Base-by-base conservation (phyloP, 306 rosid genomes). In the Dryas octopetala region DNA sequence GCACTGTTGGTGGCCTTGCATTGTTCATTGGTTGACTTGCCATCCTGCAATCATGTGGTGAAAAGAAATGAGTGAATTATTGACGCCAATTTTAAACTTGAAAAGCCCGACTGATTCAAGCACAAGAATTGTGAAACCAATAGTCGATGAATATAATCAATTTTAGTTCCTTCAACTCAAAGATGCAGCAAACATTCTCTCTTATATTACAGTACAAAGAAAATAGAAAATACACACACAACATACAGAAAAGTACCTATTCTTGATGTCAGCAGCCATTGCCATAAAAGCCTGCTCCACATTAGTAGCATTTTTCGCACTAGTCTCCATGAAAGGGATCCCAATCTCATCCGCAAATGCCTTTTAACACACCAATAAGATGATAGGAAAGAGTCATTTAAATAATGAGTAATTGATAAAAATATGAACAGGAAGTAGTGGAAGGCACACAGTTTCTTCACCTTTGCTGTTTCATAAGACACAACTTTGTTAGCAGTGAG, bases 271-370 rank as follows among this genome's bases (percentile, higher is more conserved):
- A 49, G 86, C 84, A 68, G 87, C 75, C 90, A 86, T 86, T 70
- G 86, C 82, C 90, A 86, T 84, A 76, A 86, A 83, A 68, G 88
- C 88, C 61, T 86, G 83, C 78, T 86, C 90, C 61, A 86, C 88
- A 76, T 86, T 86, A 40, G 74, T 79, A 12, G 90, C 66, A 79
- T 78, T 81, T 71, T 83, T 86, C 0, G 90, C 90, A 79, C 90
- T 86, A 3, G 90, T 86, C 78, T 86, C 90, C 88, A 86, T 73
- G 65, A 83, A 86, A 3, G 90, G 90, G 61, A 83, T 86, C 62
- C 90, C 88, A 26, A 86, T 80, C 69, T 83, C 88, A 81, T 86
- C 90, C 7, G 90, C 90, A 38, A 86, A 83, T 3, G 86, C 88
- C 90, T 86, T 57, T 14, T 32, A 46, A 78, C 7, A 69, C 10